Percentiles rank a stretch among this genome's conserved stretches.
Conservation (phyloP, 176 grass and related monocot genomes). For the Thalia dealbata region DNA sequence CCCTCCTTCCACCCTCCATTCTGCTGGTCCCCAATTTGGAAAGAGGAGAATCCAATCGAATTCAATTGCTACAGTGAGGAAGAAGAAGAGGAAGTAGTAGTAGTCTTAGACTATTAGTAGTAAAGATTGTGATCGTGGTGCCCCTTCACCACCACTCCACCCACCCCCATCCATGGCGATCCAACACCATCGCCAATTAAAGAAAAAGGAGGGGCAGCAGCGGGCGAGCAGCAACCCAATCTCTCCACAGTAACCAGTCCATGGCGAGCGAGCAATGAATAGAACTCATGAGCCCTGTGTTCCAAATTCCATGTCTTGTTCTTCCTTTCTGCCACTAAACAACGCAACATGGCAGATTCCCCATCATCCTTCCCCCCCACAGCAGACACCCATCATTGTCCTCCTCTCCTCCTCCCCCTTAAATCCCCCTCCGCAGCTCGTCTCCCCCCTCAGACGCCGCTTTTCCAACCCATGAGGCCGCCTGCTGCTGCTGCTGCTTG, state of each 20-base stretch:
- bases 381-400: slow-evolving; percentile 23
- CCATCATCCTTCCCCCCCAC: slow-evolving; percentile 20
- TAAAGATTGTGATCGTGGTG: neutral
- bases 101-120: neutral
- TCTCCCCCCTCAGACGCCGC: neutral
- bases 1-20: neutral
- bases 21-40: neutral
- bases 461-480: neutral
- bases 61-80: too few relatives aligned
- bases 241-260: neutral
- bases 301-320: slow-evolving; percentile 19
- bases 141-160: neutral
- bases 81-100: too few relatives aligned
- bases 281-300: slow-evolving; percentile 10
- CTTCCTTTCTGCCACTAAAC: slow-evolving; percentile 20
- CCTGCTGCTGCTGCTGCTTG: neutral
- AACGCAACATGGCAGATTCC: slow-evolving; percentile 20
- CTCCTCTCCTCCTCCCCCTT: neutral
- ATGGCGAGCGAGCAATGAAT: slow-evolving; percentile 1
- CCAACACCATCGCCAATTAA: slow-evolving; percentile 1
- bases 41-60: neutral
- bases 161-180: neutral
- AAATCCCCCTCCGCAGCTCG: too few relatives aligned
- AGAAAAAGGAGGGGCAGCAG: neutral
- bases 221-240: neutral